Base-by-base conservation (phyloP, 2,329 filamentous ascomycete species). In the Ophiostoma australiae region DNA sequence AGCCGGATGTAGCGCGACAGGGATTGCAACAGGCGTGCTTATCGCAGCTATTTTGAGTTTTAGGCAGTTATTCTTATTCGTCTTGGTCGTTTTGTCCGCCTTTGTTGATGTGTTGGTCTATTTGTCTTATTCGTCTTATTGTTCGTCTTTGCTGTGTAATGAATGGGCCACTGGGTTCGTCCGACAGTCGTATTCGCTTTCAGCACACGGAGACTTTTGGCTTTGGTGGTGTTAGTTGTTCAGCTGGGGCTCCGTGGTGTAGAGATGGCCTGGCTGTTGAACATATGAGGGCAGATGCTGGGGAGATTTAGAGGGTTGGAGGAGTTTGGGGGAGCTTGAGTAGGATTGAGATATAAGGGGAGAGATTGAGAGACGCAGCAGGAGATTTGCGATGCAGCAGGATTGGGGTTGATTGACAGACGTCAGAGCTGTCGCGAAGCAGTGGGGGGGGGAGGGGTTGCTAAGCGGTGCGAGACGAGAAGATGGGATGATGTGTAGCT, bases 181-280 rank as follows among this genome's bases (percentile, higher is more conserved):
- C 63, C 63, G 63, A 39, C 27, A 5, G 7, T 66, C 63, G 63
- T 66, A 39, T 66, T 66, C 63, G 63, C 4, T 39, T 66, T 39
- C 63, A 39, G 35, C 7, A 63, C 8, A 55, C 58, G 58, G 63
- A 35, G 63, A 39, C 63, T 66, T 66, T 39, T 39, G 31, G 31
- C 1, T 13, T 27, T 23, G 55, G 55, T 33, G 55, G 55, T 27
- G 8, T 33, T 63, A 35, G 15, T 63, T 35, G 63, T 37, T 39
- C 63, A 37, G 63, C 35, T 66, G 35, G 5, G 17, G 63, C 20
- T n/a, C n/a, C 35, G 33, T 11, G 37, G n/a, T 35, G 48, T 23
- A 23, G 20, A 31, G 27, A 31, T 31, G 27, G 27, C 27, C 27
- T 27, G 6, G 52, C 7, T 5, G 10, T 65, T 15, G 15, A n/a